Base-by-base conservation (phyloP, 208 protist genomes). In the Trypanosoma conorhini region DNA sequence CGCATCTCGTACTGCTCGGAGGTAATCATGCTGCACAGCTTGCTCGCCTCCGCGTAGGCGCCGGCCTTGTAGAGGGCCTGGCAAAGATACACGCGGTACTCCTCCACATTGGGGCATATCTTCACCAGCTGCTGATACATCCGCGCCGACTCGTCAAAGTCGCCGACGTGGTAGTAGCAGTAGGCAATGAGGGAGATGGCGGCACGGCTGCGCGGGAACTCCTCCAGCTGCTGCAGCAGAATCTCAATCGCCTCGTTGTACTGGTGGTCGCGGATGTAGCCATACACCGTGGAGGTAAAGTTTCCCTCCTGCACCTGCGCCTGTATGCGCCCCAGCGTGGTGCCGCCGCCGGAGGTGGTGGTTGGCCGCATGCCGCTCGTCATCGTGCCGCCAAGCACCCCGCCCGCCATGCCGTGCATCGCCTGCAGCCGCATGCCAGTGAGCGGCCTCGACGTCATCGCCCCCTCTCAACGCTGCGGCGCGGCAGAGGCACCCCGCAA, bases 141-240 rank as follows among this genome's bases (percentile, higher is more conserved):
- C 57, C 73, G 80, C 8, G 96, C 88, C 7, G 97, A 81, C 62
- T 86, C 78, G 3, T 67, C 83, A 79, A 95, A 99, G 65, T 98
- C 92, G 46, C 97, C 92, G 42, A 96, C 80, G 72, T 97, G 87
- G 82, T 98, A 99, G 79, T 97, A 93, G 80, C 95, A 98, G 83
- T 98, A 99, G 10, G 85, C 98, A 72, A 99, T 88, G 17, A 99
- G 87, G 5, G 96, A 98, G n/a, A 98, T 76, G n/a, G 97, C 95
- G 0, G 97, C 97, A 24, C 97, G 90, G 66, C 88, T 98, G n/a
- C 91, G 88, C 0, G 97, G 96, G 78, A 98, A 99, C 61, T 95
- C 86, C 62, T 97, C 86, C 59, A 98, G 76, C 80, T 98, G 90
- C 42, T 79, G 75, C 17, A 82, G 66, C 24, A 99, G 87, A 55